Evolutionary conservation across 441 rosid species (phyloP), one percentile per base, ranked within the genome.

Genomic region (Gossypium gossypioides): DNA sequence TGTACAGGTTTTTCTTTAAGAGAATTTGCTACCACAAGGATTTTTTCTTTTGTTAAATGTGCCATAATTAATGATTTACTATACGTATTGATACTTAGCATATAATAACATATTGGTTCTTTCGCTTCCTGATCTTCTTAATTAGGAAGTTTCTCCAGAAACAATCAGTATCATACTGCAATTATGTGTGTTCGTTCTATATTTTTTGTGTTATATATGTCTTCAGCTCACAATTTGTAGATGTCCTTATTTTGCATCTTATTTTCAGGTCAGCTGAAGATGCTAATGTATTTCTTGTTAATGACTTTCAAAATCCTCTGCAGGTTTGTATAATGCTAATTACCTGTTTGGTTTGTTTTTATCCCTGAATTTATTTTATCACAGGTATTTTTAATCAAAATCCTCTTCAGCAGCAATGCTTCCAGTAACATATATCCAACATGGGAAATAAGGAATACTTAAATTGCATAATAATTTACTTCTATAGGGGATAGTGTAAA

Each of bases 241-340:
- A 55, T 40, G 76, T 77, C 73, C 51, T 73, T 50, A 60, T 72
- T 75, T 42, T 61, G 46, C 34, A 51, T 63, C 48, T 29, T 68
- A 70, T 77, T 71, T 82, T 57, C 89, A 96, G 99, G 91, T 91
- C 98, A 72, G 83, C 83, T 42, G 97, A 93, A 55, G 97, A 96
- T 85, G 87, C 92, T 72, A 93, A 90, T 76, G 89, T 93, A 70
- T 90, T 91, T 83, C 86, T 96, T 64, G 90, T 91, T 83, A 96
- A 93, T 68, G 98, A 93, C 84, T 88, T 88, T 74, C 85, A 89
- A 81, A 91, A 85, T 80, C 99, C 92, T 72, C 79, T 96, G 69
- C 99, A 90, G 99, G 99, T 96, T 74, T 29, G 73, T 44, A 34
- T 64, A 57, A 59, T 54, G 51, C 58, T 62, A 9, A 62, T 54